Evolutionary conservation across 352 stramenopile species (phyloP), one percentile per base, ranked within the genome.

Genomic region (Globisporangium ultimum): DNA sequence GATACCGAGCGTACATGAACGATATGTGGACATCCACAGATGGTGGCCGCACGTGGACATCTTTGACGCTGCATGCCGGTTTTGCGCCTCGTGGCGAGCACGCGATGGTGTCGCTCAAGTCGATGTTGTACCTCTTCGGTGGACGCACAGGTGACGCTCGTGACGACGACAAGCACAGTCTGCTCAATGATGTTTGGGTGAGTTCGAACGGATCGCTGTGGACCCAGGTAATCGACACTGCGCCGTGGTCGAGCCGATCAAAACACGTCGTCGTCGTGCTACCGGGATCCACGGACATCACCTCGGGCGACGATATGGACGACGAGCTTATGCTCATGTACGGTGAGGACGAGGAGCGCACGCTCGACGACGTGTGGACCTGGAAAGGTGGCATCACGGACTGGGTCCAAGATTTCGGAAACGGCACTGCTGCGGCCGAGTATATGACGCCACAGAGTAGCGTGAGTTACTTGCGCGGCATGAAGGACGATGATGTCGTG

Each of bases 161-260:
- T 2, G 66, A 64, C 15, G 51, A 50, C 7, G 61, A 57, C 14
- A 58, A 65, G 20, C 48, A 71, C 34, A 43, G 21, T 10, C 61
- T 92, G 49, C 58, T 87, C 15, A 91, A 95, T 24, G 85, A 95
- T 38, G 50, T 93, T 4, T 94, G 83, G 79, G 50, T 68, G 1
- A 88, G 80, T 58, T 36, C 66, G 10, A 66, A 84, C 24, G 85
- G 80, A 10, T 64, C 67, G 7, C 60, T 58, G 0, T 94, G 85
- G 83, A 65, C 50, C 5, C 34, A 57, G 43, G 65, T 76, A 11
- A 73, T 51, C 0, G 21, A 48, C 3, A 14, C 41, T 2, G 78
- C 78, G 15, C 70, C 74, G 6, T 90, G 82, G 78, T 69, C 74
- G 10, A 67, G 71, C 17, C 68, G 80, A 34, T 75, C 76, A 47